Base-by-base conservation (phyloP, 345 rosid genomes). In the Aethionema arabicum region DNA sequence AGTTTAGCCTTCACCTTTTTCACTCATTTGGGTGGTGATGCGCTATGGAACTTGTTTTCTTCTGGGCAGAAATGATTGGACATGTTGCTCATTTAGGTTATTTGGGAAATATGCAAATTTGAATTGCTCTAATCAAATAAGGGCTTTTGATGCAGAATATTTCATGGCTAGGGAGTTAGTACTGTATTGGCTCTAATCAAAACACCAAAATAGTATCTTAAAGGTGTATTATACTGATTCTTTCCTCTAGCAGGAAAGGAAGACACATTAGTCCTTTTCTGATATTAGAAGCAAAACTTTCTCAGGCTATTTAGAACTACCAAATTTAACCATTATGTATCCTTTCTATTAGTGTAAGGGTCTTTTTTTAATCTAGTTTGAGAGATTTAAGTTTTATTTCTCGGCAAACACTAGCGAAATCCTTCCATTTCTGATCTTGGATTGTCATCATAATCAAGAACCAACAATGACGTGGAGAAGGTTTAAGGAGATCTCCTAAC, bases 41-140 rank as follows among this genome's bases (percentile, higher is more conserved):
- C 2, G 11, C 3, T 31, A 11, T 48, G 36, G 35, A 66, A 56
- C 9, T 9, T 7, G 38, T 65, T 36, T 44, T 61, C 66, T 15
- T 29, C 37, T 46, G 16, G 60, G 33, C 4, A 15, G 4, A 32
- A 15, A 16, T 30, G 32, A 11, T 39, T 10, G 41, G 6, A 5
- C 43, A 32, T 52, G 29, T 42, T 33, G 9, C 43, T 8, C 46
- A 10, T 13, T 36, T 65, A 29, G 33, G 13, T 44, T 11, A 21
- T 16, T 11, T 40, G 36, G 32, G 11, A 52, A 35, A 30, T 32
- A 9, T 45, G 13, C 42, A 8, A 6, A 40, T 40, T 33, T 41
- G 2, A 52, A 7, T 65, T 2, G 16, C 13, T 54, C n/a, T 46
- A 9, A 33, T 21, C 10, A 64, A 52, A 42, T 7, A 21, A 45